Percentiles rank a stretch among this genome's conserved stretches.
Conservation (phyloP, 2,329 filamentous ascomycete species). For the Fusarium musae region DNA sequence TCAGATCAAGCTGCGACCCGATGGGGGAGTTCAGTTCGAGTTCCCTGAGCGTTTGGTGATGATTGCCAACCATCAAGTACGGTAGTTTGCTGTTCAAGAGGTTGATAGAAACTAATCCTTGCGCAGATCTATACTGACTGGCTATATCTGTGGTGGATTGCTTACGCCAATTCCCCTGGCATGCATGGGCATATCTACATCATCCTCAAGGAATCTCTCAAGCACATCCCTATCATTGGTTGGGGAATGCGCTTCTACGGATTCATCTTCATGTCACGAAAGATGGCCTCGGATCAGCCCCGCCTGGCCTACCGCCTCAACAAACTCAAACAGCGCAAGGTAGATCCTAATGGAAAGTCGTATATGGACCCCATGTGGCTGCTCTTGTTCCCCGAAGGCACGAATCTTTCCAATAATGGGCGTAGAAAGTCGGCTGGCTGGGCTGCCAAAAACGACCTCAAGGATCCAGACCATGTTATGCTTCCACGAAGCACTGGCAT, state of each 20-base stretch:
- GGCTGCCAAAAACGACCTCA: slow-evolving; percentile 79
- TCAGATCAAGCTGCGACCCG: slow-evolving; percentile 75
- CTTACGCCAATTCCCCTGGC: slow-evolving; percentile 78
- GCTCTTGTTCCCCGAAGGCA: slow-evolving; percentile 87
- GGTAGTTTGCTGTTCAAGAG: neutral
- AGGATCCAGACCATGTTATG: slow-evolving; percentile 78
- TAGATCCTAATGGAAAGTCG: slow-evolving; percentile 62
- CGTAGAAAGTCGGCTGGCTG: slow-evolving; percentile 76
- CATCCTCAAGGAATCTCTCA: slow-evolving; percentile 88
- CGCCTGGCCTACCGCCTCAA: slow-evolving; percentile 79
- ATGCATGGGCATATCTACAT: slow-evolving; percentile 92
- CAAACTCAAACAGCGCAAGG: slow-evolving; percentile 71
- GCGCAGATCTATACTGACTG: slow-evolving; percentile 84
- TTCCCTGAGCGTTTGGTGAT: slow-evolving; percentile 86
- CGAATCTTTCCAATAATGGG: slow-evolving; percentile 79
- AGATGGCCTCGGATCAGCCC: slow-evolving; percentile 83
- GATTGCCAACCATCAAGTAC: slow-evolving; percentile 86
- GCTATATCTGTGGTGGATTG: slow-evolving; percentile 94
- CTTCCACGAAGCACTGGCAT: slow-evolving; percentile 84
- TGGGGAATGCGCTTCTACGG: slow-evolving; percentile 86
- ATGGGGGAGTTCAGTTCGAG: slow-evolving; percentile 79
- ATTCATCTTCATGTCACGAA: slow-evolving; percentile 92
- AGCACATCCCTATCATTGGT: slow-evolving; percentile 82
- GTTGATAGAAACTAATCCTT: neutral
- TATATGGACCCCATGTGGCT: slow-evolving; percentile 88